These are phyloP conservation scores for Blastocystis sp. DNA, from an alignment of 352 stramenopile species.

Conservation along the genomic window DNA sequence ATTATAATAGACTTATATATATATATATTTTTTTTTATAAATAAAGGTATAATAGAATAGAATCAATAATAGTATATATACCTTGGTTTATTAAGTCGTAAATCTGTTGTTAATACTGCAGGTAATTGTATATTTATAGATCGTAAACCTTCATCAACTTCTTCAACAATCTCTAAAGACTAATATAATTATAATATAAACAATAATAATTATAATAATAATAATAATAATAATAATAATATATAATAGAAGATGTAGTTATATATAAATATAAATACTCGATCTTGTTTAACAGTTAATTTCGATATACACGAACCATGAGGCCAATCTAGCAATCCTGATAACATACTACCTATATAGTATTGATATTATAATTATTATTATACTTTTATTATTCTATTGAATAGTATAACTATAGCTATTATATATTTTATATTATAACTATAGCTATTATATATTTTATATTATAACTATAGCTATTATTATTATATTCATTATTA, in stretches of 20 bases:
- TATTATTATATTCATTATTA: too few relatives aligned
- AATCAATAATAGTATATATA: too few relatives aligned
- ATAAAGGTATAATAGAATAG: too few relatives aligned
- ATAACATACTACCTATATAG: too few relatives aligned
- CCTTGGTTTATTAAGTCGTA: constrained; percentile 89
- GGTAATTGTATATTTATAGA: constrained; percentile 64
- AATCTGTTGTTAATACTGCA: constrained; percentile 83
- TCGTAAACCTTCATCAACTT: constrained; percentile 58
- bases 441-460: neutral
- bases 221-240: neutral
- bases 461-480: too few relatives aligned
- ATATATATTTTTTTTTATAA: too few relatives aligned
- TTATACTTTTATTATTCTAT: constrained; percentile 57
- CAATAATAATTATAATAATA: neutral
- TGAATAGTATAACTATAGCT: constrained; percentile 26
- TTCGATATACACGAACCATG: too few relatives aligned
- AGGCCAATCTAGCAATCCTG: too few relatives aligned
- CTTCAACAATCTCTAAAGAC: constrained; percentile 39
- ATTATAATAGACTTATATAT: too few relatives aligned
- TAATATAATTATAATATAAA: neutral
- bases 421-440: constrained; percentile 6
- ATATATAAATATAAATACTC: constrained; percentile 79
- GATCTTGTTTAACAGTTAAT: constrained; percentile 51
- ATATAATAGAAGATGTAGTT: constrained; percentile 68
- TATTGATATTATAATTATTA: too few relatives aligned